Evolutionary conservation across 2,329 filamentous ascomycete genomes (phyloP), one percentile per base, ranked within the genome.

Genomic region (Pseudohalonectria lignicola): DNA sequence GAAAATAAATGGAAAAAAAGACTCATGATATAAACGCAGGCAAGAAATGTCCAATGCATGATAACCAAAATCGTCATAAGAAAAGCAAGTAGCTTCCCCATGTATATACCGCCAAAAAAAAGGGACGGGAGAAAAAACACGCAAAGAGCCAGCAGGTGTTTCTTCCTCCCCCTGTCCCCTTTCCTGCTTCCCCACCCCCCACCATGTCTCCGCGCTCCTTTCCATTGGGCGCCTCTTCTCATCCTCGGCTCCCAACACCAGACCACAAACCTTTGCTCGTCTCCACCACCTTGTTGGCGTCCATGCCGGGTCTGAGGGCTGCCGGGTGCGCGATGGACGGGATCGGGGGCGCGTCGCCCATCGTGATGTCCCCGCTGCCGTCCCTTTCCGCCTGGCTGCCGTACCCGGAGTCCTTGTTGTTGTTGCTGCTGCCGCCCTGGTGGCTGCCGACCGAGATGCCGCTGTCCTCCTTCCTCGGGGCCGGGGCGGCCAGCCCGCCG

Each of bases 221-320:
- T n/a, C n/a, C n/a, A n/a, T n/a, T n/a, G n/a, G n/a, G n/a, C n/a
- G n/a, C n/a, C n/a, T n/a, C n/a, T 26, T 12, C 17, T 37, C 28
- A 49, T 19, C 51, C 46, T 33, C 52, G 40, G 30, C 46, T 49
- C 19, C 45, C 52, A 5, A 47, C 41, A 9, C 54, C 56, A 38
- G 57, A 71, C 77, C 77, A 82, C 40, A 82, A 55, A 2, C 76
- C 76, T 48, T 74, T 78, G 26, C 70, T 76, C 20, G 75, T 78
- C 56, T 80, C 74, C n/a, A 76, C 59, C 12, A 79, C 64, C 46
- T 65, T 67, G 54, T 76, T 76, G 34, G 61, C 67, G 45, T 64
- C 59, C 42, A 64, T 67, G 15, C 75, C 74, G 0, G 73, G 72
- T 45, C 71, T 63, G 51, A 79, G 53, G 42, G 63, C 67, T 35